Evolutionary conservation across 306 rosid genomes (phyloP), one percentile per base, ranked within the genome.

Genomic region (Macrotyloma uniflorum): DNA sequence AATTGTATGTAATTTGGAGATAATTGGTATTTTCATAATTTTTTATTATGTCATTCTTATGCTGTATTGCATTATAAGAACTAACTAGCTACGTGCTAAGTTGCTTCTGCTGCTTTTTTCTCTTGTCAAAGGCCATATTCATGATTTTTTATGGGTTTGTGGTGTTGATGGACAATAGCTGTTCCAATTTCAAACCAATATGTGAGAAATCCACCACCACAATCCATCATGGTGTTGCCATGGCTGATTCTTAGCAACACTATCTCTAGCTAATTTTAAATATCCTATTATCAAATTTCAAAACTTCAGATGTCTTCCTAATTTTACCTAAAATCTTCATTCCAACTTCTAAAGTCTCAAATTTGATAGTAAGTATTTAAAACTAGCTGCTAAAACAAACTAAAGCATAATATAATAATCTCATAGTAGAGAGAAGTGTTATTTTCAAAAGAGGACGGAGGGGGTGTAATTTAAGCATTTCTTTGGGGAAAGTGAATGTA

Each of bases 151-250:
- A 8, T 69, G 18, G 35, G 46, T 53, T 77, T 66, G 46, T 14
- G 62, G 62, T 43, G 13, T 45, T 23, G 77, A 59, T 11, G 77
- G 55, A 70, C n/a, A 18, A 28, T 43, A 67, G 61, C 58, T 68
- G 28, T 54, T 54, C 49, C 38, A 36, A 54, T 46, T 8, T 78
- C 51, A 68, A 57, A 57, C 61, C 23, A 10, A 57, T 28, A 42
- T 43, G 9, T 3, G 15, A 12, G 35, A 32, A 32, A 32, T 32
- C 35, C 5, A 3, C 12, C 1, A 8, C 13, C 43, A 8, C 43
- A 38, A 38, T 9, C 12, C 43, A 9, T 38, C 13, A 38, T 38
- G 11, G 10, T 38, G 43, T 9, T 38, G 43, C 5, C 35, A 32
- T 32, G 43, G 2, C 43, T 2, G 12, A 0, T 0, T 8, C 9